Conservation (phyloP, 345 rosid genomes). For the Populus tremula region DNA sequence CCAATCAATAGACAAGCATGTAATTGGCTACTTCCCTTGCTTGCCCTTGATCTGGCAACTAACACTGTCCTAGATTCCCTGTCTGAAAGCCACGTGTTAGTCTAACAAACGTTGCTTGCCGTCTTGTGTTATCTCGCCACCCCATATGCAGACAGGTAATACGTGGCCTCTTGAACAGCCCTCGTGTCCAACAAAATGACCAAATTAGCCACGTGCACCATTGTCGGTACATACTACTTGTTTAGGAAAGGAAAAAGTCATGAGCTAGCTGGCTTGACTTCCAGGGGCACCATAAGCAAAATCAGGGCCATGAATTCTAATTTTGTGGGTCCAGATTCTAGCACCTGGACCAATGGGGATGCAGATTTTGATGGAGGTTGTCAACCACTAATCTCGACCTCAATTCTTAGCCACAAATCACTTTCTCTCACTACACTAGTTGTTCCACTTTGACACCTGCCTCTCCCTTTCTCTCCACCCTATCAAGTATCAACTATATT, state of each 20-base stretch:
- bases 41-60: not conserved
- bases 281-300: not conserved
- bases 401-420: constrained; percentile 43
- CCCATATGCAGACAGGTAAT: not conserved
- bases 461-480: not conserved
- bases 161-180: not conserved
- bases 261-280: not conserved
- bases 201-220: not conserved
- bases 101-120: not conserved
- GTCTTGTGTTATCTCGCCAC: not conserved
- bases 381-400: constrained; percentile 38
- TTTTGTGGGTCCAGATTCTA: constrained; percentile 9
- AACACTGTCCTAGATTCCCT: not conserved
- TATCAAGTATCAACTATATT: not conserved
- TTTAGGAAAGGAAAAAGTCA: no score
- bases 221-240: not conserved
- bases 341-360: constrained; percentile 29
- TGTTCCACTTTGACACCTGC: no score
- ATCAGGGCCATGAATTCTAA: not conserved
- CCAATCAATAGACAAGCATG: no score
- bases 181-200: not conserved
- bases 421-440: not conserved
- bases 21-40: no score
- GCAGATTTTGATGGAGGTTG: constrained; percentile 44
- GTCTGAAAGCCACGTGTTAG: not conserved